Conservation (phyloP, 225 moss, liverwort and hornwort genomes). For the Neckera pumila region DNA sequence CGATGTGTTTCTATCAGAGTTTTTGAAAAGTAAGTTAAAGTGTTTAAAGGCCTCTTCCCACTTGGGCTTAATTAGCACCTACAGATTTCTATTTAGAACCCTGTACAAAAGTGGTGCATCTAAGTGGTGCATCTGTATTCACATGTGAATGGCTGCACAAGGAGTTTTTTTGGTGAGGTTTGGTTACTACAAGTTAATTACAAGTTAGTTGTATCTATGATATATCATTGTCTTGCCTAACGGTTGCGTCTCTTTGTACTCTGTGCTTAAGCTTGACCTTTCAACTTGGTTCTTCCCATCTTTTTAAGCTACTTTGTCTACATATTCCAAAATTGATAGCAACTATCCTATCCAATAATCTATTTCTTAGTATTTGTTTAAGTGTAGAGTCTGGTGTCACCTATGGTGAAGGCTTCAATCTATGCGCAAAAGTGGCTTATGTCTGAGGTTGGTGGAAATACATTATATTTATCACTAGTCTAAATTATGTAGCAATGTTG, state of each 20-base stretch:
- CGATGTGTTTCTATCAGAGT: too few species aligned
- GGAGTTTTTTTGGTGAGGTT: too few species aligned
- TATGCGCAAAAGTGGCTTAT: neutral
- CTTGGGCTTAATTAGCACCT: too few species aligned
- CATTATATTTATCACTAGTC: neutral
- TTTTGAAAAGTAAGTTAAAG: too few species aligned
- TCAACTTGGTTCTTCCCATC: neutral
- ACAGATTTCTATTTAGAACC: too few species aligned
- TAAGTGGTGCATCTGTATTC: too few species aligned
- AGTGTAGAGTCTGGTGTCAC: fast-evolving
- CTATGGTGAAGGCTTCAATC: neutral
- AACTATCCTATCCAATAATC: fast-evolving
- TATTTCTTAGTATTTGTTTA: neutral
- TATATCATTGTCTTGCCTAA: neutral
- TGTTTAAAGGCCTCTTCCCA: too few species aligned
- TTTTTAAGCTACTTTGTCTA: neutral
- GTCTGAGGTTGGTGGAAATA: neutral
- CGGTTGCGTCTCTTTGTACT: neutral
- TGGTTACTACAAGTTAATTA: too few species aligned
- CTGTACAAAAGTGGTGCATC: too few species aligned
- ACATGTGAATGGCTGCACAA: too few species aligned
- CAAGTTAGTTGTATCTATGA: too few species aligned
- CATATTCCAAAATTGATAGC: neutral
- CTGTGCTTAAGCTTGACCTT: neutral
- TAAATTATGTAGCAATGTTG: too few species aligned